Base-by-base conservation (phyloP, 148 eudicot genomes). In the Camellia granthamiana region DNA sequence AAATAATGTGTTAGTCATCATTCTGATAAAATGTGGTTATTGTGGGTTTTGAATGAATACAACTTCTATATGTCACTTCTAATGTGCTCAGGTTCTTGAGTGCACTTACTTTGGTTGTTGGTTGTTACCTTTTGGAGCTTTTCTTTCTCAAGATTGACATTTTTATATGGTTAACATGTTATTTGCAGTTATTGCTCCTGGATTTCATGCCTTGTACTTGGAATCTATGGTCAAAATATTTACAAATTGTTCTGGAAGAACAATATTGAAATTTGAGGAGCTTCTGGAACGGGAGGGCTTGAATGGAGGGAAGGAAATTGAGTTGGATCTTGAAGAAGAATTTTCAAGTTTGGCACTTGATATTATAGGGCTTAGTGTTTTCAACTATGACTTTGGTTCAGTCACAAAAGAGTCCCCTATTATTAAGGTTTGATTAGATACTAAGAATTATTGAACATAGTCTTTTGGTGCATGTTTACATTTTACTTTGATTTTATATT, bases 341-440 rank as follows among this genome's bases (percentile, higher is more conserved):
- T 97, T 97, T 83, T 97, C 99, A 70, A 97, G 88, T 85, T 88
- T 97, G 89, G 99, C 99, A 51, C 95, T 97, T 72, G 99, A 97
- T 85, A 97, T 97, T 78, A 94, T 97, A 80, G 99, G 99, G 56
- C 94, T 97, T 78, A 96, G 99, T 79, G 98, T 97, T 81, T 97
- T 97, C 82, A 97, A 94, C 79, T 94, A 90, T 87, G 98, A 97
- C 83, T 94, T 97, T 76, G 98, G 99, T 83, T 97, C 99, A 59
- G 90, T 97, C 78, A 87, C 98, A 54, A 92, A 90, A 85, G 99
- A 97, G 87, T 94, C 99, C 64, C 99, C 99, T 18, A 92, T 97
- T 51, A 97, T 97, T 85, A 89, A 97, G 99, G 99, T 93, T 51
- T 67, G 77, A 52, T 58, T 71, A n/a, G 49, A 78, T 41, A 30